Evolutionary conservation across 2,329 filamentous ascomycete genomes (phyloP).

Genomic region (Beauveria rudraprayagi): DNA sequence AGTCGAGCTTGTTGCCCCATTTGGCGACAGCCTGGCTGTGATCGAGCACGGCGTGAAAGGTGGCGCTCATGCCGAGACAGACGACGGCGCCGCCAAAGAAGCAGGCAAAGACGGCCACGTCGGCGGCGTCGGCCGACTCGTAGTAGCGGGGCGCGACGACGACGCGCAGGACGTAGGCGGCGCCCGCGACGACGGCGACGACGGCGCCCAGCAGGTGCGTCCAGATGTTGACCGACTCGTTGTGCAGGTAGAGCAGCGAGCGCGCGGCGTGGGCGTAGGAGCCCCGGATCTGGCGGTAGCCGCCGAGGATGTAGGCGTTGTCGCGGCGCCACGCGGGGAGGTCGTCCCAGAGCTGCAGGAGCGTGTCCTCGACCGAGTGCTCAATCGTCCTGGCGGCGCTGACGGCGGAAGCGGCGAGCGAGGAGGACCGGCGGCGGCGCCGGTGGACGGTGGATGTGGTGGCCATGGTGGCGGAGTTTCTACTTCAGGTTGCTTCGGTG

Average conservation of each 20-base stretch:
- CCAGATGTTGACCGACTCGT: conserved; percentile 58
- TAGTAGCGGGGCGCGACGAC: conserved; percentile 54
- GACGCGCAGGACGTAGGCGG: conserved; percentile 44
- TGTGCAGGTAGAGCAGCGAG: conserved; percentile 48
- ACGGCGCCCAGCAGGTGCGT: conserved; percentile 58
- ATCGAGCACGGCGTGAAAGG: conserved; percentile 77
- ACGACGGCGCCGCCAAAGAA: conserved; percentile 69
- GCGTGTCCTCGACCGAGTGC: conserved; percentile 29
- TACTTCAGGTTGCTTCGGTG: no score
- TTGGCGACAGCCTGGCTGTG: conserved; percentile 71
- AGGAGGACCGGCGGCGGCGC: conserved; percentile 18
- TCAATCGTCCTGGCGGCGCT: conserved; percentile 28
- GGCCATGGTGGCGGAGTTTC: not conserved
- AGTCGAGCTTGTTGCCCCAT: conserved; percentile 90
- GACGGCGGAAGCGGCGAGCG: conserved; percentile 18
- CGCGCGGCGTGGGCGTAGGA: conserved; percentile 38
- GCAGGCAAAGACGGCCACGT: conserved; percentile 66
- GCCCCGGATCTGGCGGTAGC: conserved; percentile 44
- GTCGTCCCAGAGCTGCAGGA: conserved; percentile 49
- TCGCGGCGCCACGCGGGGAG: conserved; percentile 52
- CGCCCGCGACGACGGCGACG: conserved; percentile 40
- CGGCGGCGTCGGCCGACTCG: conserved; percentile 48
- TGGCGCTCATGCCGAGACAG: conserved; percentile 74
- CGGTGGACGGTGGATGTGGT: not conserved
- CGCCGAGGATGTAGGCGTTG: conserved; percentile 46